These are phyloP conservation scores for Coemansia interrupta DNA, from an alignment of 192 early-diverging fungal genomes.

Conservation along the genomic window DNA sequence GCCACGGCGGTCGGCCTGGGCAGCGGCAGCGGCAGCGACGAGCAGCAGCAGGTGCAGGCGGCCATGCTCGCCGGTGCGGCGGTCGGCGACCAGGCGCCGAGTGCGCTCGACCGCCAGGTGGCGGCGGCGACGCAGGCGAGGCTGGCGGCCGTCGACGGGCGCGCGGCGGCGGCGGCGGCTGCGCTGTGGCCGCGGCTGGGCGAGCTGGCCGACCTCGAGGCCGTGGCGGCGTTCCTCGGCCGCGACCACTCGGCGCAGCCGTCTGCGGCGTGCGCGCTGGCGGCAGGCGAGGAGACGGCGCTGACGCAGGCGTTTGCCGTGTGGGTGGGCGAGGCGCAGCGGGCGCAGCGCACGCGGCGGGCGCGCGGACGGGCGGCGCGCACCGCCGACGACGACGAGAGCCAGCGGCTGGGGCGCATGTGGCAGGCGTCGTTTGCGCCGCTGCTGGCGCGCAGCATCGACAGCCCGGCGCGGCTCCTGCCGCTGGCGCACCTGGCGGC, in stretches of 20 bases:
- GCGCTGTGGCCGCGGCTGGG: conserved; percentile 32
- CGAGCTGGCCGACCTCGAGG: conserved; percentile 16
- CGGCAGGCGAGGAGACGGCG: conserved; percentile 33
- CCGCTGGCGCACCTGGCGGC: conserved; percentile 28
- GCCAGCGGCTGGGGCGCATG: conserved; percentile 6
- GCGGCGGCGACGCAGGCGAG: conserved; percentile 9
- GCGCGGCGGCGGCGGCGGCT: conserved; percentile 30
- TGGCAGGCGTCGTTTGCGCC: conserved; percentile 34
- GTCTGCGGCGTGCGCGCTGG: conserved; percentile 17
- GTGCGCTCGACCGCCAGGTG: conserved; percentile 27
- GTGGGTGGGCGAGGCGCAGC: conserved; percentile 28
- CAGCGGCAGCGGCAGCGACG: conserved; percentile 1
- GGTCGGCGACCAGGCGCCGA: conserved; percentile 1
- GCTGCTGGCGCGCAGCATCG: conserved; percentile 36
- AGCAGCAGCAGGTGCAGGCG: conserved; percentile 8
- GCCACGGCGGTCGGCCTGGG: conserved; percentile 11
- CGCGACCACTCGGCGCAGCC: conserved; percentile 34
- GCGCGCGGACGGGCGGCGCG: no score
- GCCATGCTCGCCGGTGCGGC: conserved; percentile 15
- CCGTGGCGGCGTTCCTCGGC: conserved; percentile 30
- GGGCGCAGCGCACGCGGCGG: conserved; percentile 3
- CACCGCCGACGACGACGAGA: conserved; percentile 9
- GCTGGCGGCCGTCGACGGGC: conserved; percentile 11
- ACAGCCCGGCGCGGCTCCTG: conserved; percentile 19
- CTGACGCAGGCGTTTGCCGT: conserved; percentile 33